Percentiles rank a stretch among this genome's conserved stretches.
Evolutionary conservation across 2,329 filamentous ascomycete genomes (phyloP).

Genomic region (Talaromyces sp.): DNA sequence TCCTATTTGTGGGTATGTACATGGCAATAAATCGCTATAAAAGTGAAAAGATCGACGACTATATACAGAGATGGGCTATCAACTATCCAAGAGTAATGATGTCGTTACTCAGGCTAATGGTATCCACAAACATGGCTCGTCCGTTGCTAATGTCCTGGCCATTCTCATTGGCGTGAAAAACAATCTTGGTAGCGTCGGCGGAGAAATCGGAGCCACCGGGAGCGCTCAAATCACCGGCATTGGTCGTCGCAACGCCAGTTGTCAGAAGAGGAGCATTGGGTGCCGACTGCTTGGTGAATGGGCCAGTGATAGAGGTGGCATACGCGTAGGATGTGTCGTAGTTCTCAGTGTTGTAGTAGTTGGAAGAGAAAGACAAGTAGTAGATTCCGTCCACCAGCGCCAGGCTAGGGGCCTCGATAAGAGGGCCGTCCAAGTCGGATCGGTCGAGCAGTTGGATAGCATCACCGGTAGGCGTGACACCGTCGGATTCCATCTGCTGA

Average conservation of each 20-base stretch:
- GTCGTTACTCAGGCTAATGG: slow-evolving; percentile 9
- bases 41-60: background rate
- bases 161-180: slow-evolving; percentile 23
- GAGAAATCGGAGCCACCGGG: slow-evolving; percentile 26
- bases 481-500: slow-evolving; percentile 47
- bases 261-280: slow-evolving; percentile 20
- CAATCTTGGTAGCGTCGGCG: slow-evolving; percentile 18
- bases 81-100: slow-evolving; percentile 5
- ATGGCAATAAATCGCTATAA: background rate
- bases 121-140: slow-evolving; percentile 17
- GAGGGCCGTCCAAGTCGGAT: slow-evolving; percentile 52
- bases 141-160: slow-evolving; percentile 15
- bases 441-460: slow-evolving; percentile 51
- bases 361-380: slow-evolving; percentile 53
- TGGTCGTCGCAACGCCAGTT: slow-evolving; percentile 16
- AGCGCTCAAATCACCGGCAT: slow-evolving; percentile 20
- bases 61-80: background rate
- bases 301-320: slow-evolving; percentile 23
- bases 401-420: slow-evolving; percentile 54
- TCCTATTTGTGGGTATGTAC: background rate
- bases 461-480: slow-evolving; percentile 44
- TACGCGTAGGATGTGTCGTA: slow-evolving; percentile 56
- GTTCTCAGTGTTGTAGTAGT: slow-evolving; percentile 46
- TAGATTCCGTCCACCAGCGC: slow-evolving; percentile 43
- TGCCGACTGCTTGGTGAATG: slow-evolving; percentile 21